Evolutionary conservation across 306 rosid species (phyloP).

Genomic region (Fragaria ananassa): DNA sequence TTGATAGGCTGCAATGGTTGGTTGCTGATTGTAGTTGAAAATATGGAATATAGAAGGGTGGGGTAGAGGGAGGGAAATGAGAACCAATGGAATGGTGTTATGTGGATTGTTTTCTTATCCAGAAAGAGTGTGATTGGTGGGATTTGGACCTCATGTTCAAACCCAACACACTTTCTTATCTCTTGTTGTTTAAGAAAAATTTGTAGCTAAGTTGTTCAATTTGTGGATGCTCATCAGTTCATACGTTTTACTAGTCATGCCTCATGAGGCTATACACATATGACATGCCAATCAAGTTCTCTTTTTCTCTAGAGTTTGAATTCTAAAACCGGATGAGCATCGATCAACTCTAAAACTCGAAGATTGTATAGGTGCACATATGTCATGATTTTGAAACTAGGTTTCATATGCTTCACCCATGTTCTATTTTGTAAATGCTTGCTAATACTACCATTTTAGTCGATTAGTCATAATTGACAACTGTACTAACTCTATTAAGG

Average conservation of each 20-base stretch:
- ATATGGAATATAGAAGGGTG: constrained; percentile 28
- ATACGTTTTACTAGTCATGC: too few relatives aligned
- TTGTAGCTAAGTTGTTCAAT: not conserved
- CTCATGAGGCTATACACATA: not conserved
- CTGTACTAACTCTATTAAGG: too few relatives aligned
- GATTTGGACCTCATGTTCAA: constrained; percentile 46
- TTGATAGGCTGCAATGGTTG: constrained; percentile 18
- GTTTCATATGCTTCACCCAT: too few relatives aligned
- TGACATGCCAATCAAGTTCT: not conserved
- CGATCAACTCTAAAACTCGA: too few relatives aligned
- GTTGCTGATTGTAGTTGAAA: constrained; percentile 6
- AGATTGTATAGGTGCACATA: too few relatives aligned
- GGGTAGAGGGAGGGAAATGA: constrained; percentile 29
- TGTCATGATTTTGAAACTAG: too few relatives aligned
- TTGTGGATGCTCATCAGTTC: too few relatives aligned
- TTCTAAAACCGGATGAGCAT: too few relatives aligned
- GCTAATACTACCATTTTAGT: too few relatives aligned
- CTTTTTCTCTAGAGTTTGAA: too few relatives aligned
- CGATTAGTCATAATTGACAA: too few relatives aligned
- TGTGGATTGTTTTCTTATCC: constrained; percentile 76
- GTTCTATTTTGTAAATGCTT: too few relatives aligned
- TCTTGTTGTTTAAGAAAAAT: not conserved
- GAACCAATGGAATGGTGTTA: constrained; percentile 46
- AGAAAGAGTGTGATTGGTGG: constrained; percentile 18
- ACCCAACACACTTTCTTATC: constrained; percentile 47